phyloP scores from a whole-genome alignment of 1,284 basidiomycete species.

The Meripilus lineatus region DNA sequence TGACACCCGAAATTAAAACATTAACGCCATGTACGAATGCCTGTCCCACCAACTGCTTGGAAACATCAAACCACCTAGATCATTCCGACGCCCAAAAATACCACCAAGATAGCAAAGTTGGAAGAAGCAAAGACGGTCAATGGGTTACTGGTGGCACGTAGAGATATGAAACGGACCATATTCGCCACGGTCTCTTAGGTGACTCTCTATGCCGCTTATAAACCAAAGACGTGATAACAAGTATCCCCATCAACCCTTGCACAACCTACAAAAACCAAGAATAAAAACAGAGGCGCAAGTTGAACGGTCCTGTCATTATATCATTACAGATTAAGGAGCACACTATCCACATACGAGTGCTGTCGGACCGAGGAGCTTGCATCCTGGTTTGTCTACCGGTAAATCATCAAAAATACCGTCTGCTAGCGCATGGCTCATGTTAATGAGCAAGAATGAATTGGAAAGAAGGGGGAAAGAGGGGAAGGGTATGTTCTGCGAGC shows the following conservation, averaged over 20 bases:
- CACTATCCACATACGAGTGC: slow-evolving; percentile 21
- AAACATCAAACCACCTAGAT: slow-evolving; percentile 79
- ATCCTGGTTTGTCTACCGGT: slow-evolving; percentile 18
- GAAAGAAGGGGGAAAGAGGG: too few species aligned
- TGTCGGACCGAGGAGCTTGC: slow-evolving; percentile 28
- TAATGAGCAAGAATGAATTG: too few species aligned
- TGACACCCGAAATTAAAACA: slow-evolving; percentile 71
- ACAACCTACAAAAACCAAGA: slow-evolving; percentile 46
- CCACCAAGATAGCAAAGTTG: not conserved
- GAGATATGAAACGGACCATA: slow-evolving; percentile 59
- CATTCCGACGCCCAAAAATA: not conserved
- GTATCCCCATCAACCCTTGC: slow-evolving; percentile 80
- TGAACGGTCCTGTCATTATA: slow-evolving; percentile 3
- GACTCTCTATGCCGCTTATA: slow-evolving; percentile 87
- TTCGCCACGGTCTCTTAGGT: slow-evolving; percentile 85
- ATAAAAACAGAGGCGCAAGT: slow-evolving; percentile 10
- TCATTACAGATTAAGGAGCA: slow-evolving; percentile 13
- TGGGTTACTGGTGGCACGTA: not conserved
- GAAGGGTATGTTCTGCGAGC: too few species aligned
- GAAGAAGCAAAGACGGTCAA: too few species aligned
- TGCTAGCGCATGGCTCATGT: too few species aligned
- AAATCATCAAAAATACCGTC: slow-evolving; percentile 10
- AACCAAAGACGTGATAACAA: slow-evolving; percentile 83
- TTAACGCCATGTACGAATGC: slow-evolving; percentile 88
- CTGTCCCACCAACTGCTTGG: slow-evolving; percentile 91